These are phyloP conservation scores for Tetraselmis chui DNA, from an alignment of 139 green algal genomes.

Conservation along the genomic window DNA sequence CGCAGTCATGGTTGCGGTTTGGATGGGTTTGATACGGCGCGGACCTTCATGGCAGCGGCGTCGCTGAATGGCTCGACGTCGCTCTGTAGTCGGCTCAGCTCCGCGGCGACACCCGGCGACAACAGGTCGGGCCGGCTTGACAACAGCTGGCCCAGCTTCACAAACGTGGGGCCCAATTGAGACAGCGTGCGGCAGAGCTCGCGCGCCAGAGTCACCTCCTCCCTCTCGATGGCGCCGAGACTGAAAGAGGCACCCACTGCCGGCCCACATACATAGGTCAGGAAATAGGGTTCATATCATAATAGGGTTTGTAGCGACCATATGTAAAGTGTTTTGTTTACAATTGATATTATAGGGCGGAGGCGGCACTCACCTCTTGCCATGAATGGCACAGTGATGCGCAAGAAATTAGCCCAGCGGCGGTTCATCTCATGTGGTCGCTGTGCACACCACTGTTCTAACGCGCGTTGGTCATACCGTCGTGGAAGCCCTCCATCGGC, in stretches of 20 bases:
- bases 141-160: constrained; percentile 17
- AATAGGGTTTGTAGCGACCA: too few relatives aligned
- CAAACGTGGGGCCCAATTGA: constrained; percentile 8
- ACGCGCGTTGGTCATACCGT: neutral
- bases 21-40: too few relatives aligned
- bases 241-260: neutral
- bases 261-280: too few relatives aligned
- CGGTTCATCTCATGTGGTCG: neutral
- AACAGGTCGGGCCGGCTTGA: constrained; percentile 6
- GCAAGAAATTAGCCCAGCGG: neutral
- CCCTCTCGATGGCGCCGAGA: neutral
- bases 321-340: too few relatives aligned
- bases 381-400: neutral
- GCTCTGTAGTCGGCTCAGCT: constrained; percentile 11
- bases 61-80: constrained; percentile 9
- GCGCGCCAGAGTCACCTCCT: constrained; percentile 1
- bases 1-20: too few relatives aligned
- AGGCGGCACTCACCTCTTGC: neutral
- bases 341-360: too few relatives aligned
- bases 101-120: neutral
- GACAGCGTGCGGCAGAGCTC: neutral
- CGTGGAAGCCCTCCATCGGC: too few relatives aligned
- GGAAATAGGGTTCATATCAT: too few relatives aligned
- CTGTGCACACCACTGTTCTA: neutral
- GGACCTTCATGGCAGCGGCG: constrained; percentile 3